phyloP scores from a whole-genome alignment of 352 stramenopile genomes.

The Phytophthora pseudosyringae region DNA sequence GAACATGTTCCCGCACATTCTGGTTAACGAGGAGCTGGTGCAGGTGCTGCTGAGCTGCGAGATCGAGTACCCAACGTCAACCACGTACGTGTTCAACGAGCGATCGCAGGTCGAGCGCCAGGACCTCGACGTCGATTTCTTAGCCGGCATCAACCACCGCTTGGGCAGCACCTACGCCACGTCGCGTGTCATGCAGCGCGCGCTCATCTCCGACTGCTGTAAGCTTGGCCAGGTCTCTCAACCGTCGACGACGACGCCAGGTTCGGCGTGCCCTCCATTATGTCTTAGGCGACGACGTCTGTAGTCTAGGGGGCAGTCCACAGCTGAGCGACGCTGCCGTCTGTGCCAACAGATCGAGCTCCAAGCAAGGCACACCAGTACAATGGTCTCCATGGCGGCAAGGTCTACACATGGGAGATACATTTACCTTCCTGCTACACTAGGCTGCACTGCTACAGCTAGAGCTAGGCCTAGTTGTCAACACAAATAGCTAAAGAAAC shows the following conservation, averaged over 20 bases:
- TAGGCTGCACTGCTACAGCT: no score
- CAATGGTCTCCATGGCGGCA: no score
- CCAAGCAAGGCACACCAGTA: no score
- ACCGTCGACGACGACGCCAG: not conserved
- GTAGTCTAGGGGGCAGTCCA: no score
- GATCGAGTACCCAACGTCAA: constrained; percentile 61
- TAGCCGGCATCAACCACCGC: constrained; percentile 49
- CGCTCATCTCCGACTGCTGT: constrained; percentile 45
- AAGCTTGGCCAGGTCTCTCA: constrained; percentile 21
- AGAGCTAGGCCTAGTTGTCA: no score
- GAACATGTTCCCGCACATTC: constrained; percentile 68
- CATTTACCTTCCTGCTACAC: no score
- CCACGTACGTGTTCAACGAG: constrained; percentile 64
- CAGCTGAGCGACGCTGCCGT: no score
- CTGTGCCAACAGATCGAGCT: no score
- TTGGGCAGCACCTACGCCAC: constrained; percentile 36
- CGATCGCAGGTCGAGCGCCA: constrained; percentile 57
- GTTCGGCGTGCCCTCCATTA: constrained; percentile 21
- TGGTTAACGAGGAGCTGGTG: constrained; percentile 60
- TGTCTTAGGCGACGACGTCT: constrained; percentile 13
- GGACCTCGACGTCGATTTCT: constrained; percentile 64
- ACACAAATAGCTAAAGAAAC: not conserved
- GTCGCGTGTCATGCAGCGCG: constrained; percentile 39
- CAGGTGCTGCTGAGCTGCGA: constrained; percentile 60
- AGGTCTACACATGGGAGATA: no score